Conservation (phyloP, 495 filamentous ascomycete species). For the Lineolata rhizophorae region DNA sequence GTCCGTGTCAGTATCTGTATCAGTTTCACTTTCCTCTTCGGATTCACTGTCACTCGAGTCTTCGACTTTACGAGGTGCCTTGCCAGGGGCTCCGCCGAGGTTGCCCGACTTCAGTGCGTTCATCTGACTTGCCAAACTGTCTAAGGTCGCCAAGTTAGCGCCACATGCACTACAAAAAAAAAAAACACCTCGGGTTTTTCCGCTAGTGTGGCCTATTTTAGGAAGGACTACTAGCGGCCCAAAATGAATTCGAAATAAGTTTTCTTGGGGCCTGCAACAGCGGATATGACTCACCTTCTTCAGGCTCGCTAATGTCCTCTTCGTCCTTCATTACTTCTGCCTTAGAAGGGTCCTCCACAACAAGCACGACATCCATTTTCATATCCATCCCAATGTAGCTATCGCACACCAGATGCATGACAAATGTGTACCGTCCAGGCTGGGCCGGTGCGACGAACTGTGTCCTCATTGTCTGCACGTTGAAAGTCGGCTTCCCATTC, state of each 20-base stretch:
- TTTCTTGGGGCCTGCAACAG: too few species aligned
- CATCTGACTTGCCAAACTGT: slow-evolving; percentile 92
- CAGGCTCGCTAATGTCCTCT: slow-evolving; percentile 92
- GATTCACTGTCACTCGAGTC: slow-evolving; percentile 33
- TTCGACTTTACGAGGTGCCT: slow-evolving; percentile 28
- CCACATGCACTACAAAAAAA: slow-evolving; percentile 1
- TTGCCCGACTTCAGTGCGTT: slow-evolving; percentile 57
- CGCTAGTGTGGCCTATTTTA: too few species aligned
- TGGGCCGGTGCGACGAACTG: slow-evolving; percentile 94
- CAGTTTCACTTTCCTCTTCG: slow-evolving; percentile 27
- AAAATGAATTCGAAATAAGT: too few species aligned
- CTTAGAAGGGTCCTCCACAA: slow-evolving; percentile 78
- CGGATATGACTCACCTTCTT: slow-evolving; percentile 88
- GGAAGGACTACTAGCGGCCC: too few species aligned
- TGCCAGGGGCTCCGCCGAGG: slow-evolving; percentile 25
- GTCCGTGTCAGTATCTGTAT: slow-evolving; percentile 63
- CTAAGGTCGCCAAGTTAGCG: slow-evolving; percentile 24
- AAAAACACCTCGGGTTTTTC: too few species aligned
- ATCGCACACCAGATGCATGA: slow-evolving; percentile 79
- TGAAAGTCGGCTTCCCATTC: slow-evolving; percentile 60
- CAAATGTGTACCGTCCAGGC: slow-evolving; percentile 75
- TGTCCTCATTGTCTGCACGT: slow-evolving; percentile 86
- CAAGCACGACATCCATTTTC: slow-evolving; percentile 66
- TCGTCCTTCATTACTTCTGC: slow-evolving; percentile 57
- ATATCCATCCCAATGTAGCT: slow-evolving; percentile 85